Conservation (phyloP, 345 rosid species). For the Melastoma malabathricum region DNA sequence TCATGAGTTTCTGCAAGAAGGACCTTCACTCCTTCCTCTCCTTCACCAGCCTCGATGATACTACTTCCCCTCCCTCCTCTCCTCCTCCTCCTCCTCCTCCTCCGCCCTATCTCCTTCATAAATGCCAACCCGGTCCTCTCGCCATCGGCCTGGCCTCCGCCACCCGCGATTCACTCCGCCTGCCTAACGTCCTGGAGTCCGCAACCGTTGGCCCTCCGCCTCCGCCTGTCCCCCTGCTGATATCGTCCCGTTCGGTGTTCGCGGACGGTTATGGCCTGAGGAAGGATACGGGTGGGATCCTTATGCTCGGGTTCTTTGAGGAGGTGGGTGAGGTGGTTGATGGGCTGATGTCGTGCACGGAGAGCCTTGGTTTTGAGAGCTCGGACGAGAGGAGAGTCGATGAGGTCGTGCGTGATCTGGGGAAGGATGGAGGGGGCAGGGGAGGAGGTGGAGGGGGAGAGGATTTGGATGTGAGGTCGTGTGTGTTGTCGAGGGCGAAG, state of each 20-base stretch:
- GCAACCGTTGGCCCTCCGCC: conserved; percentile 5
- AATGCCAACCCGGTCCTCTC: neutral
- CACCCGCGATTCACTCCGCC: conserved; percentile 8
- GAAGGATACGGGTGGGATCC: conserved; percentile 23
- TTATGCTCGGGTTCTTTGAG: conserved; percentile 18
- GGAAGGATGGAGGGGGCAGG: neutral
- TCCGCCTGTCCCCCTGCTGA: neutral
- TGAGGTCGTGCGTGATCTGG: conserved; percentile 5
- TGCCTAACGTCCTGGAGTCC: conserved; percentile 27
- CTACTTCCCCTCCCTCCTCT: neutral
- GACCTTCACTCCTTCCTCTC: conserved; percentile 32
- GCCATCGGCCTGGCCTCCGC: conserved; percentile 24
- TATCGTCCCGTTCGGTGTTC: too few species aligned
- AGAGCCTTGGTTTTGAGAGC: conserved; percentile 85
- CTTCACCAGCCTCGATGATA: conserved; percentile 7
- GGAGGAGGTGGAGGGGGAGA: neutral
- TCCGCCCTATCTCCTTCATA: neutral
- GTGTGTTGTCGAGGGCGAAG: conserved; percentile 11
- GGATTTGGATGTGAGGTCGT: neutral
- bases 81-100: conserved; percentile 6
- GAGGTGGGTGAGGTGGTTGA: conserved; percentile 26
- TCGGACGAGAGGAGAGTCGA: conserved; percentile 37
- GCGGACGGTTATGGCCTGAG: neutral
- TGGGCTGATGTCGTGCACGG: conserved; percentile 67
- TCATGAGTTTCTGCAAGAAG: conserved; percentile 41